phyloP scores from a whole-genome alignment of 208 protist species.

The Leishmania mexicana region DNA sequence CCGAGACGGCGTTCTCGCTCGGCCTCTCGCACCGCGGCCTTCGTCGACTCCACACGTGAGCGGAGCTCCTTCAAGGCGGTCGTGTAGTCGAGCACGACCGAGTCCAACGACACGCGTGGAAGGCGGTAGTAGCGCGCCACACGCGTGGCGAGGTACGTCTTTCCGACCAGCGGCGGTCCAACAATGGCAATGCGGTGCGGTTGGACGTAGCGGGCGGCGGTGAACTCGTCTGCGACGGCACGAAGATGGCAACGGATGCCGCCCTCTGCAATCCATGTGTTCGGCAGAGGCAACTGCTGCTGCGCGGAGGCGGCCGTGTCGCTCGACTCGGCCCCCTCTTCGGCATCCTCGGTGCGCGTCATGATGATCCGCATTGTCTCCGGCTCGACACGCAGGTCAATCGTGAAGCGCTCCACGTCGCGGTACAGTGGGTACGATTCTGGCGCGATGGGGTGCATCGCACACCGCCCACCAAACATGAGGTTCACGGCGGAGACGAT shows the following conservation, averaged over 20 bases:
- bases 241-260: constrained; percentile 77
- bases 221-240: constrained; percentile 81
- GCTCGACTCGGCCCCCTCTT: constrained; percentile 17
- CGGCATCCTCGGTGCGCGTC: constrained; percentile 55
- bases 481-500: constrained; percentile 82
- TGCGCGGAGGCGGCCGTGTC: constrained; percentile 7
- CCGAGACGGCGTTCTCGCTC: constrained; percentile 54
- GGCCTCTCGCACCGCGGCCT: constrained; percentile 23
- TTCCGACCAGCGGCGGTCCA: constrained; percentile 91
- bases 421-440: constrained; percentile 72
- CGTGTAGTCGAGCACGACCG: constrained; percentile 64
- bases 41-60: constrained; percentile 32
- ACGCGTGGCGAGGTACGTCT: constrained; percentile 63
- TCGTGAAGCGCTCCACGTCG: constrained; percentile 86
- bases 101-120: constrained; percentile 37
- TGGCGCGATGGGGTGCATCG: constrained; percentile 49
- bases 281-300: constrained; percentile 12
- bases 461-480: constrained; percentile 64
- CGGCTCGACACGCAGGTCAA: constrained; percentile 84
- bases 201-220: constrained; percentile 54
- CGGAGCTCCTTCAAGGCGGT: constrained; percentile 38
- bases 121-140: constrained; percentile 84
- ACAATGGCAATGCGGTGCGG: constrained; percentile 86
- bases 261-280: constrained; percentile 74
- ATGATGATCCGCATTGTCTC: constrained; percentile 75